Conservation (phyloP, 441 rosid genomes). For the Melastoma candidum region DNA sequence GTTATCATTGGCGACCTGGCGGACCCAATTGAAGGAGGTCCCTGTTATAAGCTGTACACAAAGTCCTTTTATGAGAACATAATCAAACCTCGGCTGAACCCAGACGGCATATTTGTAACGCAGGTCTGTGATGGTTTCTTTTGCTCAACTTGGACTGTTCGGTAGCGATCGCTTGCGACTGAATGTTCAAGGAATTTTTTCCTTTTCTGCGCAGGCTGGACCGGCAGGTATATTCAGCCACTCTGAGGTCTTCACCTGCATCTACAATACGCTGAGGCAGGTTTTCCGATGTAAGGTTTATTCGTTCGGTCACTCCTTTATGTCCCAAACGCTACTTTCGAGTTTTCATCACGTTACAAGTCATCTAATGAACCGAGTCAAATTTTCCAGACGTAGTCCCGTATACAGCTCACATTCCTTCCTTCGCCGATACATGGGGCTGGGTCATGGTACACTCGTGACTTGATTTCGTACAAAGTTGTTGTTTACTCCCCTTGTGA, state of each 20-base stretch:
- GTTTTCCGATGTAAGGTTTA: conserved; percentile 40
- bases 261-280: conserved; percentile 48
- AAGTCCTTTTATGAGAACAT: conserved; percentile 41
- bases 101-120: conserved; percentile 43
- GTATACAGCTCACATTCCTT: conserved; percentile 54
- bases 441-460: conserved; percentile 47
- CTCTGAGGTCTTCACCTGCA: conserved; percentile 53
- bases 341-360: too few relatives aligned
- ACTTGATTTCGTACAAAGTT: neutral
- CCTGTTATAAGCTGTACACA: conserved; percentile 55
- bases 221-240: conserved; percentile 73
- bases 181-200: neutral
- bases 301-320: neutral
- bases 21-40: conserved; percentile 64
- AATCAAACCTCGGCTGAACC: conserved; percentile 40
- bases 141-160: neutral
- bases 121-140: conserved; percentile 23
- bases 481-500: neutral
- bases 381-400: conserved; percentile 45
- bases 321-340: neutral
- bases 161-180: too few relatives aligned
- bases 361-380: too few relatives aligned
- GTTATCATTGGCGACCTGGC: conserved; percentile 59
- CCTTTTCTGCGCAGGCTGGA: conserved; percentile 32
- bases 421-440: conserved; percentile 70